These are phyloP conservation scores for Fusarium floridanum DNA, from an alignment of 2,329 filamentous ascomycete genomes.

Conservation along the genomic window DNA sequence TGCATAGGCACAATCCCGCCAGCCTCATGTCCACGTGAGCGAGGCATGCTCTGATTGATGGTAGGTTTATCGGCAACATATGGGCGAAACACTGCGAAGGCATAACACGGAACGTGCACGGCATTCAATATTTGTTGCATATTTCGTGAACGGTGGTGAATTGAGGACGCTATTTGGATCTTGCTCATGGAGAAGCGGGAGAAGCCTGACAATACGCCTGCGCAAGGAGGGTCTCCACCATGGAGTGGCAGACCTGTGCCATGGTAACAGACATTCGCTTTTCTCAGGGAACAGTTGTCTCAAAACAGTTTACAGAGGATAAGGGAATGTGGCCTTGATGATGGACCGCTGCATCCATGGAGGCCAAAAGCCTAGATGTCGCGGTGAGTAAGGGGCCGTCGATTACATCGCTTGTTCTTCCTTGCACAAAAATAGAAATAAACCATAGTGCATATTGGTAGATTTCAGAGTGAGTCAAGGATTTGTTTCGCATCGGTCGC, in stretches of 20 bases:
- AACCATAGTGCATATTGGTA: constrained; percentile 75
- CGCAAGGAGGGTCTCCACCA: background rate
- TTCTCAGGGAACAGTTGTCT: background rate
- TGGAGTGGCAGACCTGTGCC: background rate
- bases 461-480: constrained; percentile 88
- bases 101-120: background rate
- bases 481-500: constrained; percentile 28
- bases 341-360: constrained; percentile 79
- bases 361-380: constrained; percentile 62
- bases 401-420: constrained; percentile 68
- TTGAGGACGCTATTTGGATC: background rate
- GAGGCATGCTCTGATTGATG: background rate
- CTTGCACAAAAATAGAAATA: constrained; percentile 88
- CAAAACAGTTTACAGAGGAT: background rate
- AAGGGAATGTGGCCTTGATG: constrained; percentile 67
- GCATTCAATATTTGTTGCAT: background rate
- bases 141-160: background rate
- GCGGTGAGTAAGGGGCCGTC: constrained; percentile 75
- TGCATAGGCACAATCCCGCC: constrained; percentile 2
- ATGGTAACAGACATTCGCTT: background rate
- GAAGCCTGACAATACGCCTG: background rate
- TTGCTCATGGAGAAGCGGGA: background rate
- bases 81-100: background rate
- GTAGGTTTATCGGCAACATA: background rate
- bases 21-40: constrained; percentile 3